Evolutionary conservation across 345 rosid genomes (phyloP), one percentile per base, ranked within the genome.

Genomic region (Eucalyptus erythrocorys): DNA sequence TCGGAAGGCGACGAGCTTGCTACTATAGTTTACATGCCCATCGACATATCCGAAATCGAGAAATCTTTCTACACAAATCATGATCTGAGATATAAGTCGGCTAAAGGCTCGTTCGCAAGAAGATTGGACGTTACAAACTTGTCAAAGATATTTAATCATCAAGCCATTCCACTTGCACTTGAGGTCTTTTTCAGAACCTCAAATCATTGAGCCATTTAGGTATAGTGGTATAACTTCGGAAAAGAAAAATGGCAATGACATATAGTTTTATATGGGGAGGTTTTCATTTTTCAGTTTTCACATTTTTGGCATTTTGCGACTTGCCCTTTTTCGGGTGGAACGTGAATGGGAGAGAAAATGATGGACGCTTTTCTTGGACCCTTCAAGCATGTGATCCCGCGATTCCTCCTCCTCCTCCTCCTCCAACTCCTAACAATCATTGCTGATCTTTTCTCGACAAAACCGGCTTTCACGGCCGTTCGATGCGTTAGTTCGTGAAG

Each of bases 1-100:
- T 5, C 2, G 1, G 0, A 0, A 19, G 45, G 45, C 14, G 1
- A 1, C 4, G 6, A 19, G 45, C 8, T 3, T 71, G 2, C 14
- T 71, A 10, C 81, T 19, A 37, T 4, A 37, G 4, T 10, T 3
- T 5, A 37, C 2, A 5, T 6, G 14, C 27, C 45, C 3, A 71
- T 71, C 6, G 7, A 37, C 45, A 71, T 14, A 22, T 71, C 2
- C 4, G 8, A 37, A 71, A 71, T 37, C 26, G 0, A 71, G 27
- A 71, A 71, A 71, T 71, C 27, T 37, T 13, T 68, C 43, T 12
- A 2, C 24, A 68, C 24, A 68, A 68, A 34, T 7, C 7, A 68
- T 34, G 80, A 34, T 68, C 2, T 2, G 7, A 71, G 26, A 37
- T 37, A 71, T 5, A 37, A 71, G 45, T 37, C 12, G 8, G 27